Percentiles rank a stretch among this genome's conserved stretches.
These are phyloP conservation scores for Clonostachys sp. DNA, from an alignment of 2,329 filamentous ascomycete species.

Conservation along the genomic window DNA sequence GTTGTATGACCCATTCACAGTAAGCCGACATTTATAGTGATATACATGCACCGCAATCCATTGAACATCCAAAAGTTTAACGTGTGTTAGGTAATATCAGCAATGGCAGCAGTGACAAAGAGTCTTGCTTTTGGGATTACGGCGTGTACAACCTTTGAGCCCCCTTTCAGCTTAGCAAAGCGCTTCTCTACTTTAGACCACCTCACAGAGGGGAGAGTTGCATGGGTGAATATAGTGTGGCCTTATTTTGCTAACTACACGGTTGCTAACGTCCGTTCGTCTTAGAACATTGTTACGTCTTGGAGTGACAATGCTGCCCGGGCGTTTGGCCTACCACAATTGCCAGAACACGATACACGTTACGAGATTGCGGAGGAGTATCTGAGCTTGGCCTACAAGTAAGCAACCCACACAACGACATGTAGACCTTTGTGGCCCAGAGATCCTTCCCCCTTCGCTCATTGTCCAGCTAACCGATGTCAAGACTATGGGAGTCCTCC, in stretches of 20 bases:
- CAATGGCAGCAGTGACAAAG: slow-evolving; percentile 64
- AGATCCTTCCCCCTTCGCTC: not conserved
- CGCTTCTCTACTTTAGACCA: slow-evolving; percentile 60
- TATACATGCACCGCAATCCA: not conserved
- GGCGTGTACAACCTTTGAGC: slow-evolving; percentile 57
- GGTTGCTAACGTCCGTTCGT: not conserved
- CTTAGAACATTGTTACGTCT: slow-evolving; percentile 53
- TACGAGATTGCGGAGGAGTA: slow-evolving; percentile 61
- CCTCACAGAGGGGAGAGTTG: slow-evolving; percentile 54
- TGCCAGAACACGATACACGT: slow-evolving; percentile 56
- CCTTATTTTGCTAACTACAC: not conserved
- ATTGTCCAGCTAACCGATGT: slow-evolving; percentile 31
- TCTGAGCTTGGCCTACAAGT: slow-evolving; percentile 58
- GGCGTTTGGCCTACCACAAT: slow-evolving; percentile 52
- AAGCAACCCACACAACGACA: slow-evolving; percentile 10
- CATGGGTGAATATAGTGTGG: slow-evolving; percentile 32
- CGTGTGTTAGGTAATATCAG: slow-evolving; percentile 30
- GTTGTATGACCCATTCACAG: slow-evolving; percentile 10
- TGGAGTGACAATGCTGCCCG: slow-evolving; percentile 52
- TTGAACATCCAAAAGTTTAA: slow-evolving; percentile 4
- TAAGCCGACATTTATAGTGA: slow-evolving; percentile 19
- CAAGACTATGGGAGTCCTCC: slow-evolving; percentile 48
- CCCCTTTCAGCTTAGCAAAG: slow-evolving; percentile 57
- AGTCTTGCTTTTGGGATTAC: slow-evolving; percentile 60
- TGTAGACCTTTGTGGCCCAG: slow-evolving; percentile 12